phyloP scores from a whole-genome alignment of 2,329 filamentous ascomycete species.

The Paracoccidioides lutzii region DNA sequence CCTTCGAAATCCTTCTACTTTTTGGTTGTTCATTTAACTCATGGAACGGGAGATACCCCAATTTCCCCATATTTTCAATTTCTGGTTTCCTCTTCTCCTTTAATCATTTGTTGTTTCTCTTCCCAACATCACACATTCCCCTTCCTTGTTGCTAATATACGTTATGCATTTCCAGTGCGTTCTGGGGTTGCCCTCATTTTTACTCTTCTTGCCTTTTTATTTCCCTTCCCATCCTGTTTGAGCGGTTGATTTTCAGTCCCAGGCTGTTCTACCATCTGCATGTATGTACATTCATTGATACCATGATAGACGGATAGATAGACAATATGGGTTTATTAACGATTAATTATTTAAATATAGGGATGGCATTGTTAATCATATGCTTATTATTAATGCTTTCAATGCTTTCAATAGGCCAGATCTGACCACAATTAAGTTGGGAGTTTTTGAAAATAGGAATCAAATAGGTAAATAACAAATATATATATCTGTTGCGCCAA shows the following conservation, averaged over 20 bases:
- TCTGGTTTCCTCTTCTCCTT: not conserved
- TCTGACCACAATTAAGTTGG: too few species aligned
- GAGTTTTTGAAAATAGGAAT: too few species aligned
- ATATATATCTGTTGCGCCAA: too few species aligned
- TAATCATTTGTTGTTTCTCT: not conserved
- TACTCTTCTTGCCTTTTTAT: not conserved
- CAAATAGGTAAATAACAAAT: too few species aligned
- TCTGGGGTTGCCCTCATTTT: not conserved
- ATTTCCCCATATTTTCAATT: not conserved
- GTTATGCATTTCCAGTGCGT: not conserved
- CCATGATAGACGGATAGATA: not conserved
- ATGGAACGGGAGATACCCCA: not conserved
- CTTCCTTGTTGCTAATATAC: not conserved
- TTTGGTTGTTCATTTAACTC: not conserved
- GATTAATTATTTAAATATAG: not conserved
- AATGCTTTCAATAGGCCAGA: too few species aligned
- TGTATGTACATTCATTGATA: not conserved
- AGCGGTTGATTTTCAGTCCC: not conserved
- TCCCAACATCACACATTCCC: not conserved
- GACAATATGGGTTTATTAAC: not conserved
- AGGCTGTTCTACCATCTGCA: not conserved
- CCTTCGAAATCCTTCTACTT: not conserved
- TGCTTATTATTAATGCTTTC: too few species aligned
- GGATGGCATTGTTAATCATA: too few species aligned
- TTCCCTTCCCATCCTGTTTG: not conserved